These are phyloP conservation scores for Skeletonema grethae DNA, from an alignment of 108 stramenopile species.

Conservation along the genomic window DNA sequence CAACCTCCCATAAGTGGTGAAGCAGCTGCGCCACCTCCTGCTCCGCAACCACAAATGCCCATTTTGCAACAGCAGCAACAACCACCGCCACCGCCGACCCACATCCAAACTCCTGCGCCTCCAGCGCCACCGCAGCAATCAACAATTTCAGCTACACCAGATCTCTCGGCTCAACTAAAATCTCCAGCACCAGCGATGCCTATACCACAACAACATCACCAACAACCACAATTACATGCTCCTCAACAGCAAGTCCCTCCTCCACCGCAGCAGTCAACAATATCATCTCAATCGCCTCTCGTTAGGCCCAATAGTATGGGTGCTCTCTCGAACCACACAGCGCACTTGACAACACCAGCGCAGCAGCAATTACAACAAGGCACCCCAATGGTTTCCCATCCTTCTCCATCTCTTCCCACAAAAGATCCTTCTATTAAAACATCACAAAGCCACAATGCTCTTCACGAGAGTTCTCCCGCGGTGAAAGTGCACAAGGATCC, in stretches of 20 bases:
- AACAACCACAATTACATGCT: conserved; percentile 18
- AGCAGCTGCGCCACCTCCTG: background rate
- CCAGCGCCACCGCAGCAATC: background rate
- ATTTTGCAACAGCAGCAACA: conserved; percentile 3
- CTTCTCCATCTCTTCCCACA: background rate
- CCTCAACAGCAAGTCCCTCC: conserved; percentile 33
- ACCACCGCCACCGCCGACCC: background rate
- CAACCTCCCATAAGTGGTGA: background rate
- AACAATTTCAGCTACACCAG: background rate
- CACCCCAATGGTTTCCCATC: background rate
- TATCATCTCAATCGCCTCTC: conserved; percentile 8
- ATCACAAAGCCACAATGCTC: conserved; percentile 6
- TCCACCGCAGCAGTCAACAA: conserved; percentile 39
- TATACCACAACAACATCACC: conserved; percentile 9
- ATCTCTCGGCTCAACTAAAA: background rate
- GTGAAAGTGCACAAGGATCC: background rate
- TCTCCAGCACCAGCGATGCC: background rate
- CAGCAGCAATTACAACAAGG: background rate
- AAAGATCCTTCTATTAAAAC: background rate
- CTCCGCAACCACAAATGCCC: background rate
- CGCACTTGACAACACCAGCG: too few species aligned
- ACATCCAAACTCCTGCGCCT: background rate
- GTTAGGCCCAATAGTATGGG: conserved; percentile 22
- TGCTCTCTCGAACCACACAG: background rate
- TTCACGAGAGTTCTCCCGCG: background rate